Evolutionary conservation across 2,329 filamentous ascomycete genomes (phyloP).

Genomic region (Mycogone perniciosa): DNA sequence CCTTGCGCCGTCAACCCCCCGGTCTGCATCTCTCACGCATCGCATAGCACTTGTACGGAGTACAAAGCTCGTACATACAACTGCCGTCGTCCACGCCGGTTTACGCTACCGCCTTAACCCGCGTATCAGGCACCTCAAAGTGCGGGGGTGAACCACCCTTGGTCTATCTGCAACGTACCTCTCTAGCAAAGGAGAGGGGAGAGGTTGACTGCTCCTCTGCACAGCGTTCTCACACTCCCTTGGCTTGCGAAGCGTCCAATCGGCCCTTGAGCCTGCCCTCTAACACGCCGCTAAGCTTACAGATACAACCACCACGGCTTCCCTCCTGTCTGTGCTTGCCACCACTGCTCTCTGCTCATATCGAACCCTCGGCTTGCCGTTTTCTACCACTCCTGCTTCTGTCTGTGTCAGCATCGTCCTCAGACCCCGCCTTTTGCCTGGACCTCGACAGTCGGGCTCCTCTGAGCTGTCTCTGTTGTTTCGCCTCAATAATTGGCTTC

Average conservation of each 20-base stretch:
- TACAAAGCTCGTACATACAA: too few species aligned
- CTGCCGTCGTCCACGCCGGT: neutral
- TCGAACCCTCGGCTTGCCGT: neutral
- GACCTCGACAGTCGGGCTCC: neutral
- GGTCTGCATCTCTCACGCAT: neutral
- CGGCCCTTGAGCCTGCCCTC: slow-evolving; percentile 25
- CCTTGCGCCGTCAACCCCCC: neutral
- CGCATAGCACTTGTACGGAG: neutral
- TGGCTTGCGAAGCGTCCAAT: slow-evolving; percentile 21
- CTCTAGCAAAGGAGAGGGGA: neutral
- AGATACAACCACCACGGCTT: neutral
- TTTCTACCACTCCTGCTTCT: neutral
- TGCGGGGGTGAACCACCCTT: slow-evolving; percentile 19
- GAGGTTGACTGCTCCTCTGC: neutral
- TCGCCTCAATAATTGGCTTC: slow-evolving; percentile 1
- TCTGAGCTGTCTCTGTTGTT: slow-evolving; percentile 8
- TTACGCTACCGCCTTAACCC: neutral
- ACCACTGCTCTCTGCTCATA: slow-evolving; percentile 11
- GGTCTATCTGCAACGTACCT: slow-evolving; percentile 14
- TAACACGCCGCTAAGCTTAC: slow-evolving; percentile 13
- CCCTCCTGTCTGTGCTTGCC: slow-evolving; percentile 3
- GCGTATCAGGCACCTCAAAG: slow-evolving; percentile 10
- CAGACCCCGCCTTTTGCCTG: neutral
- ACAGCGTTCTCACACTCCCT: neutral
- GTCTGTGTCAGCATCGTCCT: neutral